A percentile compares a stretch with the other conserved stretches of the same genome.
phyloP scores from a whole-genome alignment of 371 early-diverging fungal genomes.

The Synchytrium microbalum region DNA sequence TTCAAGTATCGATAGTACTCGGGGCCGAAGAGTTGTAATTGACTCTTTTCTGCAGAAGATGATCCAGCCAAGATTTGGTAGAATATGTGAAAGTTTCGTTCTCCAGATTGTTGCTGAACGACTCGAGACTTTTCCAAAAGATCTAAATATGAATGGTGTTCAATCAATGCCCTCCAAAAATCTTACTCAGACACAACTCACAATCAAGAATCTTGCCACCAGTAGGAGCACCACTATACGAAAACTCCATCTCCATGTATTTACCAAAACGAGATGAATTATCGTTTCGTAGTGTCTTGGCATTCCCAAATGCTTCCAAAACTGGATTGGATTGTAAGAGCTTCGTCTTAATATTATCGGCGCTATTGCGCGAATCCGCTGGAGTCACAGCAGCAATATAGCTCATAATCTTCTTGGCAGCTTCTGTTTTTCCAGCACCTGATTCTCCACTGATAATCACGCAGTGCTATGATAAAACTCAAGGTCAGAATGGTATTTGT shows the following conservation, averaged over 20 bases:
- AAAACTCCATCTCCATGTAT: conserved; percentile 98
- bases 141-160: conserved; percentile 55
- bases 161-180: neutral
- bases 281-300: conserved; percentile 98
- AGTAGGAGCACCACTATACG: conserved; percentile 72
- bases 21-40: neutral
- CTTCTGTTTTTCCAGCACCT: conserved; percentile 99
- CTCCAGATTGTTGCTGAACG: conserved; percentile 79
- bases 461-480: neutral
- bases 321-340: conserved; percentile 97
- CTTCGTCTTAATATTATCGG: conserved; percentile 33
- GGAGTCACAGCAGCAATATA: conserved; percentile 90
- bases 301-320: conserved; percentile 99
- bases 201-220: conserved; percentile 88
- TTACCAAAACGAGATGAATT: conserved; percentile 99
- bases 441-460: conserved; percentile 83
- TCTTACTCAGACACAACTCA: too few relatives aligned
- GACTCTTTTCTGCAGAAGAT: conserved; percentile 29
- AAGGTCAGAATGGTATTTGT: too few relatives aligned
- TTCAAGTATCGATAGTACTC: conserved; percentile 8
- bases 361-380: conserved; percentile 28
- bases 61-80: conserved; percentile 94
- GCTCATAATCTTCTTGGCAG: conserved; percentile 98
- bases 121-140: conserved; percentile 98
- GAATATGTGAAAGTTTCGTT: conserved; percentile 98